Conservation (phyloP, 345 rosid genomes). For the Eucalyptus viminalis region DNA sequence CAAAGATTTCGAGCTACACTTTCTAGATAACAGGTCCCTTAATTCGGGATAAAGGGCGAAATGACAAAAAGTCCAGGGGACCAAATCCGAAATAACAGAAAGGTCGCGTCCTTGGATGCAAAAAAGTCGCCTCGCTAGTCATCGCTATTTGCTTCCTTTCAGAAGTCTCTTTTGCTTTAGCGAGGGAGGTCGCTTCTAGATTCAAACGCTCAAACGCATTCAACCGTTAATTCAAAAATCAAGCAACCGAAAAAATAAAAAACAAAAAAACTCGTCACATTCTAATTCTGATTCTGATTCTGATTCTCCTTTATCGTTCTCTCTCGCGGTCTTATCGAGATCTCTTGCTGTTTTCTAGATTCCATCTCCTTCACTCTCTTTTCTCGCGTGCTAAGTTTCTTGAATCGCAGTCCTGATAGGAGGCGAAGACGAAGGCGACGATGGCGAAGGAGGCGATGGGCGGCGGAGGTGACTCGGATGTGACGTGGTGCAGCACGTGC, state of each 20-base stretch:
- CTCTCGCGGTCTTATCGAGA: no score
- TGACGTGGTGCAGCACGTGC: accelerated
- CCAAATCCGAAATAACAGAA: neutral
- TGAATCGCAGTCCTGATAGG: no score
- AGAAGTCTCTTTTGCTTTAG: neutral
- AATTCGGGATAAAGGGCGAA: neutral
- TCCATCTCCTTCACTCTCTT: neutral
- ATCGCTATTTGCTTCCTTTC: neutral
- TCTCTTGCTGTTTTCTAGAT: no score
- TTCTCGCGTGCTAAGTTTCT: neutral
- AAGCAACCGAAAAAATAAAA: no score
- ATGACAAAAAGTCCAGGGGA: neutral
- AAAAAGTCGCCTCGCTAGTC: neutral
- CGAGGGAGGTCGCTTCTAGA: neutral
- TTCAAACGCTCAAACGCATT: no score
- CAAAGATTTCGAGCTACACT: neutral
- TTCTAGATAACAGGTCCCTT: neutral
- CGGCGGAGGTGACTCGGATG: neutral
- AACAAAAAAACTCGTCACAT: no score
- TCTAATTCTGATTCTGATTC: no score
- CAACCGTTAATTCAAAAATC: no score
- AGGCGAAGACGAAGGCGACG: neutral
- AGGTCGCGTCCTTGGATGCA: neutral
- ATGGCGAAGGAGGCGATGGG: conserved; percentile 18
- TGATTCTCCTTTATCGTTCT: no score